phyloP scores from a whole-genome alignment of 78 protist species.

The Pigoraptor vietnamica region DNA sequence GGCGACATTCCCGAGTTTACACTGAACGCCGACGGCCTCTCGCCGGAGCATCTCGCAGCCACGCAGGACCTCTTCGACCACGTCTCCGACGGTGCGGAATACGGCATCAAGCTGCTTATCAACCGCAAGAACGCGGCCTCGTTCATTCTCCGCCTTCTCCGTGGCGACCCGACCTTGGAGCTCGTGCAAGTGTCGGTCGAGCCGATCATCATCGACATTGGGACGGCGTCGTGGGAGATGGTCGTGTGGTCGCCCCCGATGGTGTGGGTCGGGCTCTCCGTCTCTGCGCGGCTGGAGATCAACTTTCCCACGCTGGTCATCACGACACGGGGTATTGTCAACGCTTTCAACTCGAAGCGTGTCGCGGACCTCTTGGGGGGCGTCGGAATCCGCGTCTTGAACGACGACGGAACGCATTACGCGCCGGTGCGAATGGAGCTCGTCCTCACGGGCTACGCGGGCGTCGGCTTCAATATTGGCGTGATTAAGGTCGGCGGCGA shows the following conservation, averaged over 20 bases:
- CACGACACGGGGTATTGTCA: background rate
- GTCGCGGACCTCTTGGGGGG: background rate
- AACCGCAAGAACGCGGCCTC: background rate
- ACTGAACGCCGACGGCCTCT: background rate
- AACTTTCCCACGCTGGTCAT: background rate
- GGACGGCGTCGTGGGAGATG: background rate
- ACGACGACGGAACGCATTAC: background rate
- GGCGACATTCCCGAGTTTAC: background rate
- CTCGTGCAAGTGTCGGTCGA: background rate
- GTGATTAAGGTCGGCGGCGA: background rate
- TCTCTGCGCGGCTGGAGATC: background rate
- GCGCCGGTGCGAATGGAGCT: background rate
- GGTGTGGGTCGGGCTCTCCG: background rate
- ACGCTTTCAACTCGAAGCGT: background rate
- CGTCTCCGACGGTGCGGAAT: too few species aligned
- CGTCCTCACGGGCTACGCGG: background rate
- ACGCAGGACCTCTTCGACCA: too few species aligned
- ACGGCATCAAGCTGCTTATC: background rate
- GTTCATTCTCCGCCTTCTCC: background rate
- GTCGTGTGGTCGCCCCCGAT: background rate
- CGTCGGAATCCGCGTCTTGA: background rate
- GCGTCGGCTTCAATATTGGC: background rate
- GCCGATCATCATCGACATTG: background rate
- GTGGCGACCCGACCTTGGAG: background rate
- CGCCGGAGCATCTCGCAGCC: background rate